These are phyloP conservation scores for Kodamaea suecica DNA, from an alignment of 1,139 yeast species.

Conservation along the genomic window DNA sequence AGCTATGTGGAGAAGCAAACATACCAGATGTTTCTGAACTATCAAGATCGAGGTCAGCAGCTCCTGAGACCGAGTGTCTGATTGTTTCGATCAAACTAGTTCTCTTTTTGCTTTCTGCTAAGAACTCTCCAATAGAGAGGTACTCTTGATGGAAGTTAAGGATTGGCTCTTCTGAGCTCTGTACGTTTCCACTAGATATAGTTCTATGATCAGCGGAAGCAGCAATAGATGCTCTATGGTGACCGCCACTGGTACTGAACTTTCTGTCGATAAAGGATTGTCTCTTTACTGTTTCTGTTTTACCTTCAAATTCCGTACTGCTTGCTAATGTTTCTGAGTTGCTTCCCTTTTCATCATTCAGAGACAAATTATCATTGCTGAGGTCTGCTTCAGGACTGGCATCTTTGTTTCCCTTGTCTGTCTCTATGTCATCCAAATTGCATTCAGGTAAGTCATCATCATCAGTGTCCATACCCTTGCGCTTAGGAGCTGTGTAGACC, in stretches of 20 bases:
- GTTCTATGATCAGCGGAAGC: constrained; percentile 9
- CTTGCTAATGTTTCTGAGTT: constrained; percentile 11
- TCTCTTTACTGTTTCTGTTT: constrained; percentile 8
- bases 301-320: constrained; percentile 8
- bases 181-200: constrained; percentile 6
- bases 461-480: neutral
- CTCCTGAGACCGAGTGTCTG: constrained; percentile 12
- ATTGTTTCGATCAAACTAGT: constrained; percentile 12
- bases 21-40: constrained; percentile 21
- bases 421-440: constrained; percentile 14
- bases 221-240: constrained; percentile 10
- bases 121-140: constrained; percentile 15
- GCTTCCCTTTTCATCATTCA: constrained; percentile 11
- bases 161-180: constrained; percentile 12
- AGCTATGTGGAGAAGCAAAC: constrained; percentile 21
- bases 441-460: constrained; percentile 15
- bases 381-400: constrained; percentile 5
- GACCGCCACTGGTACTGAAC: neutral
- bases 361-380: constrained; percentile 3
- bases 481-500: too few species aligned
- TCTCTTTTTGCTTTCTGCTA: constrained; percentile 15
- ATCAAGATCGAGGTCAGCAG: constrained; percentile 10
- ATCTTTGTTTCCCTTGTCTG: constrained; percentile 3
- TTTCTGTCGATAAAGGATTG: constrained; percentile 9
- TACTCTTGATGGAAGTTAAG: constrained; percentile 18